Conservation (phyloP, 2,329 filamentous ascomycete genomes). For the Gaeumannomyces sp. region DNA sequence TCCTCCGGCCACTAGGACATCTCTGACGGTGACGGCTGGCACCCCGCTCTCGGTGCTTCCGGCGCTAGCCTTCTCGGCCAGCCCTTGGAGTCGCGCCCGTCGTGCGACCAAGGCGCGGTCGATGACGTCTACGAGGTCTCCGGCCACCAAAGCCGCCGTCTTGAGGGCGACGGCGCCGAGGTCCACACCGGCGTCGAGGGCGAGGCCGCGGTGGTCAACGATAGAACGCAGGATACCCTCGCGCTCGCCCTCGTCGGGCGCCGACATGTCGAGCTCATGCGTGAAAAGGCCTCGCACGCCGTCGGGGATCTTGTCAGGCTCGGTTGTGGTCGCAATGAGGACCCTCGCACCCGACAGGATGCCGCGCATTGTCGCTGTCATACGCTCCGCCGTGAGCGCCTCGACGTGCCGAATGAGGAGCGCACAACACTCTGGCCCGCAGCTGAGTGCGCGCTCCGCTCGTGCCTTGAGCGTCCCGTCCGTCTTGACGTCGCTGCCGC, state of each 20-base stretch:
- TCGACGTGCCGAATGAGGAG: conserved; percentile 88
- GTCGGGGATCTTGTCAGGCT: conserved; percentile 90
- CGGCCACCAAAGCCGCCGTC: conserved; percentile 90
- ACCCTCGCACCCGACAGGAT: conserved; percentile 75
- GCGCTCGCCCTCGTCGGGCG: conserved; percentile 86
- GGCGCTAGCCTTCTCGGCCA: conserved; percentile 47
- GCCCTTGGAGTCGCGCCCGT: conserved; percentile 64
- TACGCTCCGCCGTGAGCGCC: conserved; percentile 83
- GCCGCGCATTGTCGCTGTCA: conserved; percentile 69
- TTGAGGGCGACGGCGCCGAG: conserved; percentile 82
- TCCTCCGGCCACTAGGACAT: conserved; percentile 85
- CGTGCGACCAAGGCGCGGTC: conserved; percentile 80
- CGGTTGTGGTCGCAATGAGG: conserved; percentile 87
- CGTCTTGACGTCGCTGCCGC: conserved; percentile 87
- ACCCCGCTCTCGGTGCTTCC: conserved; percentile 17
- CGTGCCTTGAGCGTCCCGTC: conserved; percentile 84
- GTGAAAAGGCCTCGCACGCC: conserved; percentile 87
- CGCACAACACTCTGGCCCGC: conserved; percentile 75
- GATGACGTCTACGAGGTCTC: conserved; percentile 89
- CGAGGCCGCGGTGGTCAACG: conserved; percentile 67
- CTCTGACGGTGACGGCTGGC: conserved; percentile 57
- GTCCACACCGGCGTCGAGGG: conserved; percentile 78
- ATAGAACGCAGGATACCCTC: conserved; percentile 80
- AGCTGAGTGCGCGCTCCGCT: conserved; percentile 82
- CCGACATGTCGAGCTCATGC: conserved; percentile 88